phyloP scores from a whole-genome alignment of 192 early-diverging fungal species.

The Umbelopsis sp. region DNA sequence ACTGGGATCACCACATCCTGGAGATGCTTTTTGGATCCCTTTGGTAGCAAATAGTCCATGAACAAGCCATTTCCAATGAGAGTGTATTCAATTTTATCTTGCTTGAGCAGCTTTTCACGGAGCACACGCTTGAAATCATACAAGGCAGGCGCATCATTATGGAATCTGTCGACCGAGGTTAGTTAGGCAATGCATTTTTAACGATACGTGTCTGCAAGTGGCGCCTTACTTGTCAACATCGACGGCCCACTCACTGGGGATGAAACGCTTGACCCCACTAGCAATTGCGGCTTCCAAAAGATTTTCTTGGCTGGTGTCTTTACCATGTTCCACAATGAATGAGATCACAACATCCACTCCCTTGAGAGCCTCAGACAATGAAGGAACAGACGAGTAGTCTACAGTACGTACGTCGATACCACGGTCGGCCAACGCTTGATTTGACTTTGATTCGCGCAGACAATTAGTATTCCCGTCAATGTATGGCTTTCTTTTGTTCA shows the following conservation, averaged over 20 bases:
- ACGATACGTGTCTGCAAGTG: too few relatives aligned
- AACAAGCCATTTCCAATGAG: neutral
- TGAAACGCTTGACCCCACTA: neutral
- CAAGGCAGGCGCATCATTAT: too few relatives aligned
- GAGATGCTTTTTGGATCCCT: neutral
- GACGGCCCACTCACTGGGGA: neutral
- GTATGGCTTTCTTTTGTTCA: too few relatives aligned
- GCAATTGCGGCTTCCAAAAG: neutral
- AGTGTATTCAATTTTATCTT: constrained; percentile 5
- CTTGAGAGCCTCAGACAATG: neutral
- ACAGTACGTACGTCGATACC: constrained; percentile 8
- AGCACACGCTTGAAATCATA: neutral
- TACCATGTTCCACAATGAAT: neutral
- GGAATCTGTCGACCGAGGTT: too few relatives aligned
- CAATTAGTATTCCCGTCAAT: too few relatives aligned
- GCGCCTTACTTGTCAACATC: neutral
- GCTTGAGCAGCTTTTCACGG: neutral
- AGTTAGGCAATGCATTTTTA: too few relatives aligned
- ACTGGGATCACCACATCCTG: neutral
- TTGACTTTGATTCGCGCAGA: neutral
- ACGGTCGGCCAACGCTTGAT: neutral
- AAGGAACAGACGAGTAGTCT: neutral
- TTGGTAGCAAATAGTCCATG: constrained; percentile 1
- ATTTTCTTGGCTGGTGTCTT: neutral
- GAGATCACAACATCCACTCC: constrained; percentile 9